phyloP scores from a whole-genome alignment of 2,329 filamentous ascomycete species.

The Cytospora piceicola region DNA sequence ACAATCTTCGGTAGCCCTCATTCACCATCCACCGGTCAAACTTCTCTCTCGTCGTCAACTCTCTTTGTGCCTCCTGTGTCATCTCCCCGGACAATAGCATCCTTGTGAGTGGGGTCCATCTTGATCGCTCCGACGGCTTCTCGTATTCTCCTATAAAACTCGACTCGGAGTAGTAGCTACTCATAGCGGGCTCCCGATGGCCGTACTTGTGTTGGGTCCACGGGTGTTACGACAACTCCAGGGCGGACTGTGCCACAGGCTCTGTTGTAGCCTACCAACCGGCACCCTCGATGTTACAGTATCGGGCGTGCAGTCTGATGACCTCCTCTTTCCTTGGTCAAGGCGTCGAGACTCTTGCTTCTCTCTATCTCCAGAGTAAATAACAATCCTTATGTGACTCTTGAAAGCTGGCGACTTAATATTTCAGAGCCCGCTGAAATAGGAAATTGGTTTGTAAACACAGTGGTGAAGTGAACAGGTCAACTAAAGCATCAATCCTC shows the following conservation, averaged over 20 bases:
- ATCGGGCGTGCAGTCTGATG: constrained; percentile 4
- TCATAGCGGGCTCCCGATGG: constrained; percentile 34
- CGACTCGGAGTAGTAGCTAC: constrained; percentile 39
- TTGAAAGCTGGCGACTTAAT: constrained; percentile 27
- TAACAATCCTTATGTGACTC: constrained; percentile 8
- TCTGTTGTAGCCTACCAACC: constrained; percentile 29
- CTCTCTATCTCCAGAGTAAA: constrained; percentile 1
- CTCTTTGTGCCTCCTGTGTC: constrained; percentile 72
- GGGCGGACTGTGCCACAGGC: constrained; percentile 30
- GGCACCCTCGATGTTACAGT: constrained; percentile 9
- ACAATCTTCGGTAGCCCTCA: constrained; percentile 81
- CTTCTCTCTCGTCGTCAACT: constrained; percentile 69
- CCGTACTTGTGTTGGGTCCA: constrained; percentile 27
- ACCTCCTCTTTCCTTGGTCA: neutral
- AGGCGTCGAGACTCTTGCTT: neutral
- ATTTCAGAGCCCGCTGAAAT: constrained; percentile 62
- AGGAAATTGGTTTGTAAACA: constrained; percentile 36
- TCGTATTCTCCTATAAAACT: constrained; percentile 42
- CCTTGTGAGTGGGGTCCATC: constrained; percentile 81
- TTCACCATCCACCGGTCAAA: constrained; percentile 90
- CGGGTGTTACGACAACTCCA: constrained; percentile 14
- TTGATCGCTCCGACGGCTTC: constrained; percentile 69
- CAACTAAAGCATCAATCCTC: constrained; percentile 15
- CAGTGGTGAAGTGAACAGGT: constrained; percentile 32
- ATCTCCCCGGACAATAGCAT: constrained; percentile 85